phyloP scores from a whole-genome alignment of 441 rosid genomes.

The Pelargonium myrrhifolium region DNA sequence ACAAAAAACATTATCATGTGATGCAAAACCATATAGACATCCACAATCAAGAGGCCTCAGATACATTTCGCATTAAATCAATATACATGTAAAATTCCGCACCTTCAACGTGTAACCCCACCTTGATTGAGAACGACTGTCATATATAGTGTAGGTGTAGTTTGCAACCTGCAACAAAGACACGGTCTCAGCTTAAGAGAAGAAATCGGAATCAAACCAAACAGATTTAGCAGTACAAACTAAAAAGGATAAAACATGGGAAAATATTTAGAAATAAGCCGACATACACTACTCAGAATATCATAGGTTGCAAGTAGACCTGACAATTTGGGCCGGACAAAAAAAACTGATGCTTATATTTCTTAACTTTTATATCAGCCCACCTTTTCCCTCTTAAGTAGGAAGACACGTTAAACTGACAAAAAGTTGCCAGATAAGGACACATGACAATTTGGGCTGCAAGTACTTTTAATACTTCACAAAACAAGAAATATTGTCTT shows the following conservation, averaged over 20 bases:
- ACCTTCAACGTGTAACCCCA: background rate
- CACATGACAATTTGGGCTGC: too few species aligned
- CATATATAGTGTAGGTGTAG: background rate
- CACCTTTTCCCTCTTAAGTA: too few species aligned
- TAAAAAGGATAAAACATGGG: background rate
- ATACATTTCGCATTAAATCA: background rate
- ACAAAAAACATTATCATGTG: background rate
- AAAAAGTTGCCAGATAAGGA: too few species aligned
- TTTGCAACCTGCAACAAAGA: constrained; percentile 7
- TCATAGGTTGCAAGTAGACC: background rate
- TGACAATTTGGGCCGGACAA: too few species aligned
- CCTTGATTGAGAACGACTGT: background rate
- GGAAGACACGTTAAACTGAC: too few species aligned
- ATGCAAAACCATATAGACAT: constrained; percentile 8
- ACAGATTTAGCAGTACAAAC: background rate
- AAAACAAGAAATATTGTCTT: background rate
- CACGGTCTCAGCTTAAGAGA: background rate
- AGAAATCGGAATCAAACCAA: background rate
- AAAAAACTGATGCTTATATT: too few species aligned
- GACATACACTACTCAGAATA: background rate
- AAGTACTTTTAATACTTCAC: too few species aligned
- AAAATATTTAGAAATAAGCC: background rate
- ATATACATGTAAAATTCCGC: constrained; percentile 7
- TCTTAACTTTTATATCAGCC: background rate
- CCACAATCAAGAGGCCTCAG: constrained; percentile 3